These are phyloP conservation scores for Lichtheimia ramosa DNA, from an alignment of 371 early-diverging fungal genomes.

Conservation along the genomic window DNA sequence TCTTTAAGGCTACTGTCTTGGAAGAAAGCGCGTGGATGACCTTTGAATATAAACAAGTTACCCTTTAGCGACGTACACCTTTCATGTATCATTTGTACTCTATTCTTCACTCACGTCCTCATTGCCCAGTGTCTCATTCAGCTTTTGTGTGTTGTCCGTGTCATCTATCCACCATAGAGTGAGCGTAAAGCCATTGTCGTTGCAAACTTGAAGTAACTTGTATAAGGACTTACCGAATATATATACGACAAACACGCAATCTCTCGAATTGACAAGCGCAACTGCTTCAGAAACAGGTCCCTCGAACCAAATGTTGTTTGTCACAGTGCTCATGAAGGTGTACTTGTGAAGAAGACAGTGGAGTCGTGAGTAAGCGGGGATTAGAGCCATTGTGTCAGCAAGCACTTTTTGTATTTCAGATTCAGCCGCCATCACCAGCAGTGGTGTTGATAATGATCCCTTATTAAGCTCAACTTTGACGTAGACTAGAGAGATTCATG, in stretches of 20 bases:
- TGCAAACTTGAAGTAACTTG: not conserved
- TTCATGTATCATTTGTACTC: not conserved
- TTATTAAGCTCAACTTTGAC: no score
- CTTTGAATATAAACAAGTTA: not conserved
- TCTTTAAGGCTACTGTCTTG: slow-evolving; percentile 14
- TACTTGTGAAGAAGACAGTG: no score
- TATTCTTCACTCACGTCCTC: not conserved
- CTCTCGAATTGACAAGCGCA: slow-evolving; percentile 19
- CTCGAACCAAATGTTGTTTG: slow-evolving; percentile 21
- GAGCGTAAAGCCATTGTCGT: not conserved
- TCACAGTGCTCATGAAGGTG: not conserved
- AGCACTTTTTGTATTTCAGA: no score
- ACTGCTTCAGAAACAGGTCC: slow-evolving; percentile 27
- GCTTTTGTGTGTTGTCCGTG: slow-evolving; percentile 8
- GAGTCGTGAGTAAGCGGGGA: no score
- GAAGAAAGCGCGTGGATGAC: slow-evolving; percentile 4
- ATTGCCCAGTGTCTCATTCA: slow-evolving; percentile 9
- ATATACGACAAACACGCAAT: slow-evolving; percentile 23
- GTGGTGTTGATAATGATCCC: no score
- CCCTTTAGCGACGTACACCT: not conserved
- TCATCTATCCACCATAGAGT: slow-evolving; percentile 2
- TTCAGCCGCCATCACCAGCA: no score
- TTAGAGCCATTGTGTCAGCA: no score
- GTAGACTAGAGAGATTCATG: no score
- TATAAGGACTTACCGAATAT: slow-evolving; percentile 16